Evolutionary conservation across 495 filamentous ascomycete genomes (phyloP).

Genomic region (Xylaria venustula): DNA sequence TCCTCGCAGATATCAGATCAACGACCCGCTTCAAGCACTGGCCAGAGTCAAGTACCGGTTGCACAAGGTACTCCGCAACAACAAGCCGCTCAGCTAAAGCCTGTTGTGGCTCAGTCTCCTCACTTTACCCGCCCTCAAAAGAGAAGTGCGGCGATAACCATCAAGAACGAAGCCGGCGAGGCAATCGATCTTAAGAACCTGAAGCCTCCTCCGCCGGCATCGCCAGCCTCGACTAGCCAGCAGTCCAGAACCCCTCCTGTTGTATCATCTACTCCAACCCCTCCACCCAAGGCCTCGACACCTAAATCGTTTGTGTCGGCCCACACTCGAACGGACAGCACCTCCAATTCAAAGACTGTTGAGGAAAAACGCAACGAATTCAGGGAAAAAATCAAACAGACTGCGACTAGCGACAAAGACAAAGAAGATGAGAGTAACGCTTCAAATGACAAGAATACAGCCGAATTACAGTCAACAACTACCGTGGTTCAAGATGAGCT

Average conservation of each 20-base stretch:
- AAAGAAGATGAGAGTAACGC: conserved; percentile 48
- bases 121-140: conserved; percentile 58
- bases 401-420: conserved; percentile 36
- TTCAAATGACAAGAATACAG: conserved; percentile 31
- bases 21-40: conserved; percentile 75
- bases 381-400: conserved; percentile 48
- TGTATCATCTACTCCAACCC: conserved; percentile 51
- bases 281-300: conserved; percentile 45
- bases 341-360: conserved; percentile 39
- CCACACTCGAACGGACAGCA: conserved; percentile 49
- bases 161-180: conserved; percentile 76
- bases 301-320: conserved; percentile 42
- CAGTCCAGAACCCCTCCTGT: conserved; percentile 54
- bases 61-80: conserved; percentile 45
- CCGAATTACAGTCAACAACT: conserved; percentile 30
- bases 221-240: conserved; percentile 47
- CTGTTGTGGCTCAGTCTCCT: conserved; percentile 59
- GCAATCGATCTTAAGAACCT: conserved; percentile 40
- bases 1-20: conserved; percentile 73
- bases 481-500: conserved; percentile 69
- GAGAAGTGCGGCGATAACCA: conserved; percentile 67
- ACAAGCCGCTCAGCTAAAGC: conserved; percentile 58
- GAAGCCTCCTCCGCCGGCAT: conserved; percentile 41
- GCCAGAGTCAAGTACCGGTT: conserved; percentile 53
- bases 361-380: conserved; percentile 54